Base-by-base conservation (phyloP, 768 basidiomycete species). In the Boletus rex-veris region DNA sequence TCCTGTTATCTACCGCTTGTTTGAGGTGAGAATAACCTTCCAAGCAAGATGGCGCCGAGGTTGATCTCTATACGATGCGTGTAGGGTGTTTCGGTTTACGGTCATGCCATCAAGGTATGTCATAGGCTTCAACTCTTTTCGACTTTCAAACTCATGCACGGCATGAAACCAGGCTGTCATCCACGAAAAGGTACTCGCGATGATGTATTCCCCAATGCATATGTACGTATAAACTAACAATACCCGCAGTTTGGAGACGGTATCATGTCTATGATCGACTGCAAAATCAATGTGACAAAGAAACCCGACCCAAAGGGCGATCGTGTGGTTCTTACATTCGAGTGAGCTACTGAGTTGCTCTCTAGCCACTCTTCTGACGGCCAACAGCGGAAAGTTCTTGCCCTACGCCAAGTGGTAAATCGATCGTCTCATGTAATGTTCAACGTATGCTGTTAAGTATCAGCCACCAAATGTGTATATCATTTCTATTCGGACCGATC, bases 241-340 rank as follows among this genome's bases (percentile, higher is more conserved):
- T 24, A 4, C 47, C 7, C 9, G 11, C 46, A 88, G 86, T 91
- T 90, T 58, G 90, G 90, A 6, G 90, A 92, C 62, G 89, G 90
- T 5, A 91, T 92, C 55, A 90, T 91, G 88, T 88, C 86, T 18
- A 88, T 91, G 86, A 90, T 91, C 53, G 89, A 92, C 67, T 91
- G 89, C 70, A 84, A 80, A 59, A 77, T 91, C 55, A 76, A 75
- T 44, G 74, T 91, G 42, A 75, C 81, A 56, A 82, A 76, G 72
- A 90, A 91, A 67, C 75, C 78, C 15, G 81, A 90, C 61, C 87
- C 88, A 15, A 88, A 85, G 63, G 89, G 89, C 35, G 88, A 91
- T 60, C 86, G 90, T 41, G 85, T 90, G 9, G 62, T 90, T 16
- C 74, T 92, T 55, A 90, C 85, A 3, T 90, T 90, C 58, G 88